Evolutionary conservation across 148 eudicot species (phyloP), one percentile per base, ranked within the genome.

Genomic region (Nepenthes mirabilis): DNA sequence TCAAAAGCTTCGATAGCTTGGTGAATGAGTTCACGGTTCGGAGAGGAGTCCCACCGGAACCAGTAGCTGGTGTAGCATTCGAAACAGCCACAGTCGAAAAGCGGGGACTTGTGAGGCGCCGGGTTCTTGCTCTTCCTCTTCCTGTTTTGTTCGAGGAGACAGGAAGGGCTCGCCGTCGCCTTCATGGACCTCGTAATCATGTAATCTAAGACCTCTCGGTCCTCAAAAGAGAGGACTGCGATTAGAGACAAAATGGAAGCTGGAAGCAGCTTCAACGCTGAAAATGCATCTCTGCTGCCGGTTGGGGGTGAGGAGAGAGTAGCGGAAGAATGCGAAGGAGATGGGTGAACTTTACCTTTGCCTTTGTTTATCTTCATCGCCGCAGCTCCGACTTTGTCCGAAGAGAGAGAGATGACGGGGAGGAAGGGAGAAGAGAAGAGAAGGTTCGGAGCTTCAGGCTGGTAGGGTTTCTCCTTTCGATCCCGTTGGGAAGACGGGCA

Each of bases 331-430:
- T 73, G 35, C 5, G 82, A 60, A 7, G 82, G 80, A 11, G 87
- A 82, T 1, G 95, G 95, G 57, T 84, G 79, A 10, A 88, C 79
- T 77, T 88, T 88, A 58, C 95, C 95, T 73, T 82, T 84, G 81
- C 73, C 77, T 67, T 80, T 74, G 64, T 72, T 78, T 63, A 80
- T 74, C 68, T 78, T 80, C 88, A 80, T 84, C 23, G 23, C 23
- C 23, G 23, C 23, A 23, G 23, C 23, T 23, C 23, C 23, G 23
- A 23, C 23, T 23, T 23, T 23, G 23, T 23, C 23, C 23, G 23
- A 23, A 0, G 23, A 23, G 23, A 23, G 23, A 23, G 23, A 23
- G 23, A 23, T 23, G 23, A 23, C 23, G 23, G 23, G 23, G 23
- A 23, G 23, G 23, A 23, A 23, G 23, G 23, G 23, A 23, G 23